Base-by-base conservation (phyloP, 2,329 filamentous ascomycete genomes). In the Dactylonectria estremocensis region DNA sequence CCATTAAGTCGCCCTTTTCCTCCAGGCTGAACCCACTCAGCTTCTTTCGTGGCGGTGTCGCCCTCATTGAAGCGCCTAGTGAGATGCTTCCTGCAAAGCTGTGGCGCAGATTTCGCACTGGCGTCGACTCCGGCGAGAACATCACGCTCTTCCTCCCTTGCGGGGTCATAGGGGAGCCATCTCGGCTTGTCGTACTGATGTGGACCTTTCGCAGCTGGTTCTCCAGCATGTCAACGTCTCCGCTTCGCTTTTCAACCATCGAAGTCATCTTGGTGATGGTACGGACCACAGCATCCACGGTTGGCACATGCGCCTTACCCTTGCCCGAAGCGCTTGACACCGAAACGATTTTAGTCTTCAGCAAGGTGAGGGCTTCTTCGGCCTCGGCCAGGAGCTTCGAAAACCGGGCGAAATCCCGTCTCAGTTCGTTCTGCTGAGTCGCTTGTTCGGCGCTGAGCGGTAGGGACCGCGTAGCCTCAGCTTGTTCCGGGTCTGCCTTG, bases 241-340 rank as follows among this genome's bases (percentile, higher is more conserved):
- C 93, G 77, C 93, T 96, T 78, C 94, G 93, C 82, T 94, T 94
- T 84, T 98, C 94, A 0, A 93, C 93, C 92, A 98, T 95, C 67
- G 86, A 89, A 37, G 95, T 98, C 92, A 99, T 95, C 77, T 96
- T 97, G 65, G 87, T 86, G 72, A 99, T 97, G 1, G 96, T 99
- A 67, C 93, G 93, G 73, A 95, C 92, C 20, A 99, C 93, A 0
- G 94, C 94, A 74, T 98, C 96, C 10, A 98, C 93, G 0, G 95
- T 98, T 0, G 96, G 96, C 5, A 91, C 88, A 57, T 87, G 85
- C 11, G 80, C 76, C 22, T 76, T 79, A 6, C 81, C 81, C 64
- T 81, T 87, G 72, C 84, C 87, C 48, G 83, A 82, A 3, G 83
- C 78, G 55, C 83, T 84, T 18, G 86, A 87, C 8, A 86, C 85